Conservation (phyloP, 2,329 filamentous ascomycete species). For the Bipolaris cookei region DNA sequence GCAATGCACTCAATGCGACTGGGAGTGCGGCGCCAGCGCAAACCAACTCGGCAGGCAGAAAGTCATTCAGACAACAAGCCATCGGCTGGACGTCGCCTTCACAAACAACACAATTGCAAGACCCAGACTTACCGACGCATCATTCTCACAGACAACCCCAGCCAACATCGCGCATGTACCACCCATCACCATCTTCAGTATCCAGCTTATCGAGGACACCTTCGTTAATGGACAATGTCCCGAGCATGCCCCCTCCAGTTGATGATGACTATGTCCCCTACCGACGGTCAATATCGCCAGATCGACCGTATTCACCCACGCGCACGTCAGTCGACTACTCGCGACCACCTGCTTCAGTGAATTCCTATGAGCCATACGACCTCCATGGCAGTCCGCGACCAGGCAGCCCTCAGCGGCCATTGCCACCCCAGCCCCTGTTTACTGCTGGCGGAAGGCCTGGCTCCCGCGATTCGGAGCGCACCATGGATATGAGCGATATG, state of each 20-base stretch:
- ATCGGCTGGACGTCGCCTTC: slow-evolving; percentile 29
- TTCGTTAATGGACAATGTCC: slow-evolving; percentile 59
- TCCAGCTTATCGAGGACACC: slow-evolving; percentile 54
- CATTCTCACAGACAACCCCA: slow-evolving; percentile 49
- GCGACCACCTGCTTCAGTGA: slow-evolving; percentile 72
- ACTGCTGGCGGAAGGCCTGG: slow-evolving; percentile 58
- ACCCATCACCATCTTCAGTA: slow-evolving; percentile 54
- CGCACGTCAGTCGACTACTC: slow-evolving; percentile 66
- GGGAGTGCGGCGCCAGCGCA: slow-evolving; percentile 13
- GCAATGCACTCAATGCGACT: slow-evolving; percentile 37
- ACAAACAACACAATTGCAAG: slow-evolving; percentile 27
- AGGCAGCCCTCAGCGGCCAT: slow-evolving; percentile 81
- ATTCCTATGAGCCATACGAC: slow-evolving; percentile 84
- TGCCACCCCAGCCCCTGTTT: slow-evolving; percentile 89
- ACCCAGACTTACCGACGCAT: slow-evolving; percentile 48
- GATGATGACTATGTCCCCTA: slow-evolving; percentile 70
- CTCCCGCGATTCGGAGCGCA: slow-evolving; percentile 52
- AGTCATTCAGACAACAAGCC: slow-evolving; percentile 32
- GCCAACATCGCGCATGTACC: slow-evolving; percentile 55
- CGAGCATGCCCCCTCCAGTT: slow-evolving; percentile 62
- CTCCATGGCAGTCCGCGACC: slow-evolving; percentile 89
- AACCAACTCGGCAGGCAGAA: slow-evolving; percentile 33
- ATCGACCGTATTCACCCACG: slow-evolving; percentile 63
- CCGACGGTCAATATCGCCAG: slow-evolving; percentile 57
- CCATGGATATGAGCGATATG: slow-evolving; percentile 70